Evolutionary conservation across 2,329 filamentous ascomycete species (phyloP), one percentile per base, ranked within the genome.

Genomic region (Trichoderma sp.): DNA sequence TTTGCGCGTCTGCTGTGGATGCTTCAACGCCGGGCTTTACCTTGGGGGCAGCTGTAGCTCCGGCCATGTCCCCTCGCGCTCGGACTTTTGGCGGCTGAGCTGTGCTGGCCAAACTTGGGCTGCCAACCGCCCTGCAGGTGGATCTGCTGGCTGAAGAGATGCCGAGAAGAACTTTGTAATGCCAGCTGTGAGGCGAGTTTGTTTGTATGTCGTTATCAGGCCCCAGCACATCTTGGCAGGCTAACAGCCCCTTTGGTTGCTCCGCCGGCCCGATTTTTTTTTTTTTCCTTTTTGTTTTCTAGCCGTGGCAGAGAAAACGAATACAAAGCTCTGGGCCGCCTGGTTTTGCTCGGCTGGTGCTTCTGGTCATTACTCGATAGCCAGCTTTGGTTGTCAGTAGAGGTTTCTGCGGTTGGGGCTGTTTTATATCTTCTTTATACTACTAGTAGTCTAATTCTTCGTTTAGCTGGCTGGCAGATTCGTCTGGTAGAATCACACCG

Each of bases 401-500:
- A 46, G 43, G 21, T n/a, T 30, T 34, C 24, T 37, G 26, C 58
- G 28, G 5, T 32, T 28, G 8, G 16, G 18, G 18, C 30, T n/a
- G 18, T 51, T 56, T 58, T 49, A 26, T 26, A 34, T 66, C 37
- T 21, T 65, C 34, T 37, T 56, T 46, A 52, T 24, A n/a, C 8
- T 65, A n/a, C n/a, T n/a, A n/a, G n/a, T n/a, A 43, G 39, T 43
- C 14, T 52, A 61, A 61, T 61, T 34, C 24, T 54, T 21, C 16
- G n/a, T 39, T 43, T 55, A 26, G 30, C 34, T 11, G 13, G 18
- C 26, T 32, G 28, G 34, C 11, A n/a, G n/a, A 34, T 68, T 68
- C 65, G 28, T 54, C 65, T 60, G 46, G 55, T 54, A 59, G 65
- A 60, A 68, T 59, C 32, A 59, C 56, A 55, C 65, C 65, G 65